Conservation (phyloP, 805 yeast genomes). For the Barnettozyma wickerhamii region DNA sequence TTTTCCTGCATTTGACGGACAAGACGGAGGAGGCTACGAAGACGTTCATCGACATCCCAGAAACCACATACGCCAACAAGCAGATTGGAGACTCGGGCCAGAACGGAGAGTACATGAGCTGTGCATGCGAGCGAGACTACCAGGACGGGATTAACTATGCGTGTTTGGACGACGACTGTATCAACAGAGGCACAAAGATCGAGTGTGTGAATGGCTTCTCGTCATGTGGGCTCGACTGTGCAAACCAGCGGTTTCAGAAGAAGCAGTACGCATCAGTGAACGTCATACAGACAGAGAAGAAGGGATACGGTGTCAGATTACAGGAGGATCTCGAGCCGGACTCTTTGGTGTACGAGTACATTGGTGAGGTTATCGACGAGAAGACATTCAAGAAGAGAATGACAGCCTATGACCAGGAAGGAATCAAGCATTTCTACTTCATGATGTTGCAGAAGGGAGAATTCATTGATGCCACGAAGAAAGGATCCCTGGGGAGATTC, state of each 20-base stretch:
- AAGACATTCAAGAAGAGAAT: constrained; percentile 67
- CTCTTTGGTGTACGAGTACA: constrained; percentile 84
- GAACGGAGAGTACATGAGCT: constrained; percentile 80
- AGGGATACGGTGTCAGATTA: constrained; percentile 90
- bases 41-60: constrained; percentile 51
- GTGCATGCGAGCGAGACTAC: constrained; percentile 70
- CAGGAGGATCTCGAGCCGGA: constrained; percentile 50
- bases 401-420: constrained; percentile 64
- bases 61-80: constrained; percentile 60
- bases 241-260: constrained; percentile 84
- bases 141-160: constrained; percentile 49
- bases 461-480: constrained; percentile 89
- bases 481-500: constrained; percentile 86
- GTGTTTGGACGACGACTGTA: constrained; percentile 87
- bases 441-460: constrained; percentile 94
- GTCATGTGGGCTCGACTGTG: constrained; percentile 73
- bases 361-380: constrained; percentile 91
- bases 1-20: constrained; percentile 39
- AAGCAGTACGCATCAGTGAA: constrained; percentile 70
- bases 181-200: constrained; percentile 85
- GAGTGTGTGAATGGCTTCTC: constrained; percentile 77
- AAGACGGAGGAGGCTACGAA: constrained; percentile 65
- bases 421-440: constrained; percentile 81
- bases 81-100: constrained; percentile 62
- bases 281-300: constrained; percentile 75